A percentile compares a stretch with the other conserved stretches of the same genome.
Conservation (phyloP, 106 monocot genomes). For the Agapanthus africanus region DNA sequence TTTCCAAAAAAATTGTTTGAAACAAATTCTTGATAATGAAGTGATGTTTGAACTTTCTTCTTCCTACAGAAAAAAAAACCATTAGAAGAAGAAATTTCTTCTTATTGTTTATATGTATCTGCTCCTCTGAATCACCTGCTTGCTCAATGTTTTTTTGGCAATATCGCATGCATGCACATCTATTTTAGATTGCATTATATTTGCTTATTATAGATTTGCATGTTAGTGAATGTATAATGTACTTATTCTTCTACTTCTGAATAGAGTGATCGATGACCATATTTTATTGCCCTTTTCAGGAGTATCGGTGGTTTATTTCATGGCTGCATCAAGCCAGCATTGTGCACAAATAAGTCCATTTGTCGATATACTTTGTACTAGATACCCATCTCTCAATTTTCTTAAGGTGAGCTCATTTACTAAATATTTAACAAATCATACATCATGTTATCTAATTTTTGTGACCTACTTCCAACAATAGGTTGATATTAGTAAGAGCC, state of each 20-base stretch:
- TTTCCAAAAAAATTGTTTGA: not conserved
- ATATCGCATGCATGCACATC: not conserved
- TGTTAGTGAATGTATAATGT: not conserved
- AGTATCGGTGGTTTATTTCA: conserved; percentile 70
- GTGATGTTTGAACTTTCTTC: too few species aligned
- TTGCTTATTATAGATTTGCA: too few species aligned
- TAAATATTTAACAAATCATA: not conserved
- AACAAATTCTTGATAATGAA: not conserved
- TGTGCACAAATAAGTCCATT: conserved; percentile 58
- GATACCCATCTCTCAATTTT: conserved; percentile 78
- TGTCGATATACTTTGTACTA: conserved; percentile 50
- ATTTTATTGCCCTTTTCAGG: conserved; percentile 33
- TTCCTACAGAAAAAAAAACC: too few species aligned
- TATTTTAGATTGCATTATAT: too few species aligned
- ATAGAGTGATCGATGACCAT: not conserved
- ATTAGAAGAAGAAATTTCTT: too few species aligned
- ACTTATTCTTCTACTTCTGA: not conserved
- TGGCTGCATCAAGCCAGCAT: conserved; percentile 34
- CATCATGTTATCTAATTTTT: not conserved
- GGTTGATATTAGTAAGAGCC: conserved; percentile 24
- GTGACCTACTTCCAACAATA: conserved; percentile 3
- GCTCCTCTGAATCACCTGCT: not conserved
- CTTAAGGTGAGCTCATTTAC: conserved; percentile 53
- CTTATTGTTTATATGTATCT: too few species aligned
- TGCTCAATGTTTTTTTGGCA: not conserved